These are phyloP conservation scores for Lentinula guzmanii DNA, from an alignment of 768 basidiomycete genomes.

Conservation along the genomic window DNA sequence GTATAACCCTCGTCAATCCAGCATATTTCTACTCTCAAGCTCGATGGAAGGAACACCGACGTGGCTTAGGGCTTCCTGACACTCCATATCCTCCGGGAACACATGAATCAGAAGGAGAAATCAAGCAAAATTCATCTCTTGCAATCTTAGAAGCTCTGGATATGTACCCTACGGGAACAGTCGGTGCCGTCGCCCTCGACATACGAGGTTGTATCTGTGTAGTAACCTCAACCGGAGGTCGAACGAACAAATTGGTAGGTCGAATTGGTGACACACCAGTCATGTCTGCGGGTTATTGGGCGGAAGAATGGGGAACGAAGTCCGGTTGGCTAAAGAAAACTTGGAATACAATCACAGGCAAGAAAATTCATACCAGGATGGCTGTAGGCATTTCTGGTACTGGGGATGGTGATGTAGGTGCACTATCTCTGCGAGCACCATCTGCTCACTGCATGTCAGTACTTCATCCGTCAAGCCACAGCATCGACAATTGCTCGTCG, in stretches of 20 bases:
- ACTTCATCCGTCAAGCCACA: conserved; percentile 68
- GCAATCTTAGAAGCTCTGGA: conserved; percentile 30
- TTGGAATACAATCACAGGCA: conserved; percentile 36
- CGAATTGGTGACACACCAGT: conserved; percentile 79
- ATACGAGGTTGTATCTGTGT: conserved; percentile 64
- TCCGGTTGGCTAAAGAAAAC: conserved; percentile 22
- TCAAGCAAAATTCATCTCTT: conserved; percentile 1
- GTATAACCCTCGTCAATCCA: conserved; percentile 56
- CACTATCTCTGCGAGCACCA: not conserved
- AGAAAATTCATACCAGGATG: conserved; percentile 14
- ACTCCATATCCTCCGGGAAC: conserved; percentile 40
- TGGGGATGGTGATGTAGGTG: conserved; percentile 75
- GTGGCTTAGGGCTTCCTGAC: conserved; percentile 68
- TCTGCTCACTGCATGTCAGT: conserved; percentile 32
- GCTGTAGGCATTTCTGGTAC: conserved; percentile 80
- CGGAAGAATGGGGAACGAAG: conserved; percentile 61
- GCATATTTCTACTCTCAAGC: conserved; percentile 74
- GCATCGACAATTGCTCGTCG: conserved; percentile 63
- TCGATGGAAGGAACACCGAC: conserved; percentile 74
- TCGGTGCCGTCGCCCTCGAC: conserved; percentile 82
- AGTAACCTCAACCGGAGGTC: conserved; percentile 77
- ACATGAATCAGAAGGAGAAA: conserved; percentile 1
- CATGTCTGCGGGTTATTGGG: conserved; percentile 80
- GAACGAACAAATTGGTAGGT: conserved; percentile 79
- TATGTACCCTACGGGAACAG: conserved; percentile 67